Evolutionary conservation across 1,284 basidiomycete genomes (phyloP).

Genomic region (Microbotryum violaceum): DNA sequence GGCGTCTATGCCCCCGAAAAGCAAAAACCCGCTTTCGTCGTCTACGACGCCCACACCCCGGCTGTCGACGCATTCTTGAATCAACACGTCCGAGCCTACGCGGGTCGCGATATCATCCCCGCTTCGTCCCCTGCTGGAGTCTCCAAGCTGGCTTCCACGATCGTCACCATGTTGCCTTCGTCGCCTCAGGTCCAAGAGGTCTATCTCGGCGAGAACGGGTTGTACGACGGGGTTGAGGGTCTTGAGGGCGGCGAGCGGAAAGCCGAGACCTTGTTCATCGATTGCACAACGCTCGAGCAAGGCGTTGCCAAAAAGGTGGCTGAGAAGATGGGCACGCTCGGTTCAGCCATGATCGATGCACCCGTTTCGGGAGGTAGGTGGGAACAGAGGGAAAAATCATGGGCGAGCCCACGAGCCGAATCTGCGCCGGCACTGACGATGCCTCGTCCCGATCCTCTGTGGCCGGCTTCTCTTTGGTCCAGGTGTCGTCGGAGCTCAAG

Average conservation of each 20-base stretch:
- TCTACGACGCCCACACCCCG: slow-evolving; percentile 66
- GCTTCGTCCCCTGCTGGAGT: slow-evolving; percentile 42
- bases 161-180: slow-evolving; percentile 48
- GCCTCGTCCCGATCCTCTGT: neutral
- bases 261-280: slow-evolving; percentile 59
- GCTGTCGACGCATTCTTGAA: slow-evolving; percentile 53
- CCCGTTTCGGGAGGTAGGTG: slow-evolving; percentile 76
- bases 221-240: slow-evolving; percentile 19
- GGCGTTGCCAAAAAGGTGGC: slow-evolving; percentile 61
- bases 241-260: slow-evolving; percentile 12
- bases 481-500: slow-evolving; percentile 76
- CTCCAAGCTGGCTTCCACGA: slow-evolving; percentile 40
- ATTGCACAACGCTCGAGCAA: slow-evolving; percentile 80
- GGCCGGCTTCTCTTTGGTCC: neutral
- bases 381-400: slow-evolving; percentile 1
- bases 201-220: slow-evolving; percentile 39
- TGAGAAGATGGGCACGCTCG: slow-evolving; percentile 47
- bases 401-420: neutral
- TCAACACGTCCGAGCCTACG: slow-evolving; percentile 36
- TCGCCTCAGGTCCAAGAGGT: slow-evolving; percentile 44
- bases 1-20: slow-evolving; percentile 15
- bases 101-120: slow-evolving; percentile 36
- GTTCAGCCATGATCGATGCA: slow-evolving; percentile 77
- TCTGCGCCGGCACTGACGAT: no score
- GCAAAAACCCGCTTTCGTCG: slow-evolving; percentile 49